Evolutionary conservation across 768 basidiomycete species (phyloP).

Genomic region (Pisolithus albus): DNA sequence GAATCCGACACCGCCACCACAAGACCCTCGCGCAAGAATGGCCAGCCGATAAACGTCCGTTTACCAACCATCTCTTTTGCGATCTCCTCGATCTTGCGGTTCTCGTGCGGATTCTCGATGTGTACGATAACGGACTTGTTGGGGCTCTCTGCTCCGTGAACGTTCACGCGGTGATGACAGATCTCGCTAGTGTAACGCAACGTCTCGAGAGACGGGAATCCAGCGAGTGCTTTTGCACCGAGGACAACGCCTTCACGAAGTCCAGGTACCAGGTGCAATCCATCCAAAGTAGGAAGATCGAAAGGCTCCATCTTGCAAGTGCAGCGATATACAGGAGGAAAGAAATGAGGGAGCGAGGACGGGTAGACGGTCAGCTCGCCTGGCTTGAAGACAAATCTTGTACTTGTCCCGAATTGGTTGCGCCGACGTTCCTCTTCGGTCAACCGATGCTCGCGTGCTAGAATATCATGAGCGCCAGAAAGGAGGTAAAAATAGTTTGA

Average conservation of each 20-base stretch:
- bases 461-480: neutral
- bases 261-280: constrained; percentile 79
- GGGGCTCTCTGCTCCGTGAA: constrained; percentile 83
- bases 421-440: constrained; percentile 67
- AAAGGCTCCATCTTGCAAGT: constrained; percentile 77
- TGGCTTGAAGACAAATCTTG: constrained; percentile 66
- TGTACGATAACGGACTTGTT: constrained; percentile 93
- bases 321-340: constrained; percentile 80
- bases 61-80: constrained; percentile 71
- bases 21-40: constrained; percentile 88
- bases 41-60: constrained; percentile 82
- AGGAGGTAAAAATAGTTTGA: neutral
- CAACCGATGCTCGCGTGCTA: constrained; percentile 74
- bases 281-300: constrained; percentile 79
- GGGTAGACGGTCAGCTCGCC: constrained; percentile 66
- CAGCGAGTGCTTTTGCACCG: constrained; percentile 81
- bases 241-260: constrained; percentile 84
- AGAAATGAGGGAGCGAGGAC: constrained; percentile 91
- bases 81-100: constrained; percentile 60
- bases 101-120: constrained; percentile 69
- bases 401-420: constrained; percentile 76
- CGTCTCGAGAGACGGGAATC: constrained; percentile 93
- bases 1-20: constrained; percentile 85
- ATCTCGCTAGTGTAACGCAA: constrained; percentile 71
- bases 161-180: constrained; percentile 85